phyloP scores from a whole-genome alignment of 257 asterid genomes.

The Primulina eburnea region DNA sequence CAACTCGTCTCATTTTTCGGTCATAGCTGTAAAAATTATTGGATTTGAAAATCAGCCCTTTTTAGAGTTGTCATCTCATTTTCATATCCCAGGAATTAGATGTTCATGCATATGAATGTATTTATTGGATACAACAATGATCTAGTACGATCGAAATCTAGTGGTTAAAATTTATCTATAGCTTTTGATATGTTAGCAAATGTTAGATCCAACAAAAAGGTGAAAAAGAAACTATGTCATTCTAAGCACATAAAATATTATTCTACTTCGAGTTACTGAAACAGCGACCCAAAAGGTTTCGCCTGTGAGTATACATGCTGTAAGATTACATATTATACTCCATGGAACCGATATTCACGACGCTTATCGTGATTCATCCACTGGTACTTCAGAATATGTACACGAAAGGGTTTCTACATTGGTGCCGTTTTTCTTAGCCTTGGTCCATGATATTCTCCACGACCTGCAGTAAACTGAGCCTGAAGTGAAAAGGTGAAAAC shows the following conservation, averaged over 20 bases:
- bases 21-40: too few relatives aligned
- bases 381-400: conserved; percentile 51
- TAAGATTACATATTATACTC: neutral
- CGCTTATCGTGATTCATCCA: conserved; percentile 39
- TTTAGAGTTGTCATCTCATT: too few relatives aligned
- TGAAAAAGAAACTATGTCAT: neutral
- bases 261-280: neutral
- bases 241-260: neutral
- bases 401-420: conserved; percentile 39
- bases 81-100: too few relatives aligned
- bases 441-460: conserved; percentile 79
- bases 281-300: neutral
- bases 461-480: conserved; percentile 59
- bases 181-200: neutral
- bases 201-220: neutral
- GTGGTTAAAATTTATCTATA: too few relatives aligned
- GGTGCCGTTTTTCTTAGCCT: conserved; percentile 47
- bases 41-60: too few relatives aligned
- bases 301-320: neutral
- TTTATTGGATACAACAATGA: too few relatives aligned
- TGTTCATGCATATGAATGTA: too few relatives aligned
- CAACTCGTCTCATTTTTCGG: too few relatives aligned
- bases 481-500: conserved; percentile 31
- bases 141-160: too few relatives aligned
- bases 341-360: neutral